Percentiles rank a stretch among this genome's conserved stretches.
Conservation (phyloP, 2,329 filamentous ascomycete genomes). For the Scedosporium boydii region DNA sequence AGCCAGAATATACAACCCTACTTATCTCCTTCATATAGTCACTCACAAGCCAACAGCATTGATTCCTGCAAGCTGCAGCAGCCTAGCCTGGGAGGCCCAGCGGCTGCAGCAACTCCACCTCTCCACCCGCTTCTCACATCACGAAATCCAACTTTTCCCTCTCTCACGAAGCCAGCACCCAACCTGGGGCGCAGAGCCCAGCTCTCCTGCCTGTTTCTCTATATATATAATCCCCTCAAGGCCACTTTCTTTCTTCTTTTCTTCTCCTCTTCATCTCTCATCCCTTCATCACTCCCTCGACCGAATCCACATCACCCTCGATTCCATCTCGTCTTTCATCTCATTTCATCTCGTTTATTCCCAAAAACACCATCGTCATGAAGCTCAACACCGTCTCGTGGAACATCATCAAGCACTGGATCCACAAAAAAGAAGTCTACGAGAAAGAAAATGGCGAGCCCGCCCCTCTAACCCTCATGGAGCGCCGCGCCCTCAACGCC, state of each 20-base stretch:
- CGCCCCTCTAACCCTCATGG: conserved; percentile 24
- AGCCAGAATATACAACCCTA: neutral
- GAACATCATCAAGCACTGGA: conserved; percentile 27
- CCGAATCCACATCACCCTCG: neutral
- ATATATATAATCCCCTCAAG: neutral
- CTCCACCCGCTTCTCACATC: neutral
- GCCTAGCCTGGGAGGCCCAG: neutral
- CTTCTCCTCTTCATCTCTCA: neutral
- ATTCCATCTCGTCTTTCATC: neutral
- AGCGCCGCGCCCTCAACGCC: conserved; percentile 29
- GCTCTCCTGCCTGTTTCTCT: neutral
- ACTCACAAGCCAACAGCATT: too few species aligned
- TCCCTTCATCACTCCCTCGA: neutral
- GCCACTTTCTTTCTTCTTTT: neutral
- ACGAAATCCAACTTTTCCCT: neutral
- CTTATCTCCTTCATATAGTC: too few species aligned
- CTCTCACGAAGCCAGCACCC: neutral
- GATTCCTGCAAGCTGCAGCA: neutral
- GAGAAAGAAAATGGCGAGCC: conserved; percentile 13
- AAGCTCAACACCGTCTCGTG: conserved; percentile 19
- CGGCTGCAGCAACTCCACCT: neutral
- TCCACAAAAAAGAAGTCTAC: conserved; percentile 21
- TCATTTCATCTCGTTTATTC: neutral
- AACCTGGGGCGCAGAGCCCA: neutral
- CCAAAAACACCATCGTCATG: neutral